Base-by-base conservation (phyloP, 2,329 filamentous ascomycete species). In the Ophiostoma sp. region DNA sequence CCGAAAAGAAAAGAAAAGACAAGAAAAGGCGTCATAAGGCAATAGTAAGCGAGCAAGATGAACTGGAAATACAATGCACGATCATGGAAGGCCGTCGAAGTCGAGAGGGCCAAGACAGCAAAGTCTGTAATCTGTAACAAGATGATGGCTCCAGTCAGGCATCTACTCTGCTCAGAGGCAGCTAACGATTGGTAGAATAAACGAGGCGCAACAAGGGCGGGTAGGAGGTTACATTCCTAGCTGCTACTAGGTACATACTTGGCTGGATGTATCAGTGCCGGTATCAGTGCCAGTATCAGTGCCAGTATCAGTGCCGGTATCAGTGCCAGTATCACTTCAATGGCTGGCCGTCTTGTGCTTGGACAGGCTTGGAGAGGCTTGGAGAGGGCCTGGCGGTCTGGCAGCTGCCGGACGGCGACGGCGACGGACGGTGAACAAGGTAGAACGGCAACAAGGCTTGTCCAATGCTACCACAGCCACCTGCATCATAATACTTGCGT, bases 401-500 rank as follows among this genome's bases (percentile, higher is more conserved):
- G 27, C 27, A 10, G 39, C 39, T 11, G 39, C 15, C 39, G 4
- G 39, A 41, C 10, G 39, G 39, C 39, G 39, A 41, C 39, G 39
- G 15, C 3, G 39, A 11, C 39, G 39, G 39, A 41, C 44, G 44
- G 44, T 48, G 44, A n/a, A 48, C 44, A 48, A 57, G 52, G 52
- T 27, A 57, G 52, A 57, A 57, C 52, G 52, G 52, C 52, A 57
- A 57, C 52, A 57, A 57, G 52, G 52, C 23, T 23, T 57, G 52
- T 27, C n/a, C 52, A 57, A 31, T 23, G 52, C 52, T 27, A 57
- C n/a, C 52, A 57, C n/a, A 31, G 23, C 52, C 52, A 27, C 52
- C 52, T 57, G 52, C 52, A 20, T n/a, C 44, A 48, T 48, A 17
- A n/a, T 48, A n/a, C 17, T 48, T n/a, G 36, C 13, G 5, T 11